Evolutionary conservation across 345 rosid species (phyloP), one percentile per base, ranked within the genome.

Genomic region (Acer saccharum): DNA sequence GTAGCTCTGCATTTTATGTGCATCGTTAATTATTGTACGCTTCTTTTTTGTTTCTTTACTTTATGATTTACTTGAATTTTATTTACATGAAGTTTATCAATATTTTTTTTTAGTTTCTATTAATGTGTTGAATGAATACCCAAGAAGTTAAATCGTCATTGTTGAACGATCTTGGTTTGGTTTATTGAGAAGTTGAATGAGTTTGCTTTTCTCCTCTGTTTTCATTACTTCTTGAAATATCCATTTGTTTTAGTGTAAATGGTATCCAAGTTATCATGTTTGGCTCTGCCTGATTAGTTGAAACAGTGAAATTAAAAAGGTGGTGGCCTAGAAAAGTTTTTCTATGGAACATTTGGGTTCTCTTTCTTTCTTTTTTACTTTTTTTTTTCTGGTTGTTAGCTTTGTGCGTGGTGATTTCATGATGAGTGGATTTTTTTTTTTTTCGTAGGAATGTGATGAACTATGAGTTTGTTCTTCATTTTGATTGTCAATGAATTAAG

Each of bases 81-180:
- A 0, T 2, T 8, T 2, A 0, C 6, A 1, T 11, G 7, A 66
- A 29, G 29, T 17, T 48, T 35, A 2, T 25, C 27, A 1, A 25
- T 2, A 29, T 29, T 29, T 29, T 29, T 29, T 29, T 17, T 48
- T 35, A 2, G 9, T 64, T 23, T 1, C 17, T 17, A 35, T n/a
- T 27, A 11, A 10, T 11, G 61, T 77, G 17, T 50, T 7, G 6
- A 43, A 12, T 66, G 10, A 1, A 25, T 54, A 8, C 50, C 13
- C 68, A 10, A 7, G 46, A 35, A 66, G 16, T 64, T 39, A 4
- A 4, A 14, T 69, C 25, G 11, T 35, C 67, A 61, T 72, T 61
- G 39, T 20, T 67, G 74, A 62, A 66, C 3, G 55, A 17, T 65
- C 57, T 48, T 54, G 60, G n/a, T 73, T 65, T 69, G 62, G 7